These are phyloP conservation scores for Geranium rotundifolium DNA, from an alignment of 345 rosid species.

Conservation along the genomic window DNA sequence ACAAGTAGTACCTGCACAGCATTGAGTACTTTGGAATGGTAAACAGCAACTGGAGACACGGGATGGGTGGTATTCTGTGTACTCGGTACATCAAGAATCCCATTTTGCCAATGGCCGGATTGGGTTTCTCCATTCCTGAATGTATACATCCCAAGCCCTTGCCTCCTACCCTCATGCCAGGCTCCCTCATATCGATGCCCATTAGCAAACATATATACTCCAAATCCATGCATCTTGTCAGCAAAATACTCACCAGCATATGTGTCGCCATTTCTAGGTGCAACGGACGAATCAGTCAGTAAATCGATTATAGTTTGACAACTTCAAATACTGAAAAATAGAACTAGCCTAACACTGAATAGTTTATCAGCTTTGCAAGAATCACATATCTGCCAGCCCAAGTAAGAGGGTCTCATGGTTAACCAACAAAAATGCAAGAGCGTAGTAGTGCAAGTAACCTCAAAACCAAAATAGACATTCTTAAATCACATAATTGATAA, in stretches of 20 bases:
- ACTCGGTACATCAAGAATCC: conserved; percentile 72
- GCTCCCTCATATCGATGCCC: conserved; percentile 96
- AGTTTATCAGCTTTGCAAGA: background rate
- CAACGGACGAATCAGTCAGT: background rate
- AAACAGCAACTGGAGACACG: conserved; percentile 63
- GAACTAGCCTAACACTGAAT: background rate
- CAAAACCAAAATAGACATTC: too few relatives aligned
- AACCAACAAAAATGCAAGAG: too few relatives aligned
- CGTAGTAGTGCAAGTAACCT: too few relatives aligned
- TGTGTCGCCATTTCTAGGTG: conserved; percentile 70
- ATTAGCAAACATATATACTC: conserved; percentile 73
- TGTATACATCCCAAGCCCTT: conserved; percentile 95
- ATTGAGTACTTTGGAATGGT: conserved; percentile 82
- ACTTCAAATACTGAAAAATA: background rate
- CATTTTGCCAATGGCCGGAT: conserved; percentile 95
- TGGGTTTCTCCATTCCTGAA: conserved; percentile 91
- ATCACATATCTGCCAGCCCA: too few relatives aligned
- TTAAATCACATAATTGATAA: too few relatives aligned
- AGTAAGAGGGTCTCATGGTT: too few relatives aligned
- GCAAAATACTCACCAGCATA: conserved; percentile 97
- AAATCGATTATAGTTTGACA: background rate
- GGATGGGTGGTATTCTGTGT: conserved; percentile 52
- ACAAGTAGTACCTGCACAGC: conserved; percentile 58
- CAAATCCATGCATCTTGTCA: conserved; percentile 96
- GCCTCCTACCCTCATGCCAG: conserved; percentile 95